Conservation (phyloP, 805 yeast species). For the Candida coquimbonensis region DNA sequence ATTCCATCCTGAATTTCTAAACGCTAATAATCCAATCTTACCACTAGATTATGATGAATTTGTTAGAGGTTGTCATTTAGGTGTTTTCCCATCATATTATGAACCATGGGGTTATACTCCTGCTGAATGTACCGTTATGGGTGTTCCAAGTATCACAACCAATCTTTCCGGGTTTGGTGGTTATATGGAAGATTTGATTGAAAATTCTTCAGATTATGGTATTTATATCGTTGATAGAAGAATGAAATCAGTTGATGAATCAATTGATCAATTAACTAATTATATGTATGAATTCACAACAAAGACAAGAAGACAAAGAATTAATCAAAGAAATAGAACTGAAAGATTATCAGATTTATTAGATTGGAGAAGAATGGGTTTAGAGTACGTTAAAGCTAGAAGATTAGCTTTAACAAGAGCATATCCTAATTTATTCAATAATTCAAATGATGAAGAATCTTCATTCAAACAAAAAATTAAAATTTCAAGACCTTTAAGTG, state of each 20-base stretch:
- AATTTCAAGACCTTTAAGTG: slow-evolving; percentile 85
- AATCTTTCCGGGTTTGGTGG: slow-evolving; percentile 96
- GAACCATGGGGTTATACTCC: slow-evolving; percentile 99
- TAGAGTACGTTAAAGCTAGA: slow-evolving; percentile 92
- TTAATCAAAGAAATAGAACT: slow-evolving; percentile 95
- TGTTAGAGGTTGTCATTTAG: slow-evolving; percentile 95
- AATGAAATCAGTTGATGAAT: slow-evolving; percentile 85
- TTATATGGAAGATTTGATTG: slow-evolving; percentile 96
- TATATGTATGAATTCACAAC: slow-evolving; percentile 84
- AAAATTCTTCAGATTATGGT: slow-evolving; percentile 91
- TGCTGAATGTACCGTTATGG: slow-evolving; percentile 99
- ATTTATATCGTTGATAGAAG: slow-evolving; percentile 95
- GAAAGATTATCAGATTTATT: slow-evolving; percentile 87
- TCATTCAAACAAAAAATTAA: slow-evolving; percentile 48
- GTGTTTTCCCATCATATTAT: slow-evolving; percentile 96
- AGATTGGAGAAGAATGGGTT: slow-evolving; percentile 98
- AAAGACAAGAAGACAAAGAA: slow-evolving; percentile 93
- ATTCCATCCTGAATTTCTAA: slow-evolving; percentile 96
- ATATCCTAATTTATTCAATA: slow-evolving; percentile 72
- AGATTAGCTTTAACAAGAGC: slow-evolving; percentile 89
- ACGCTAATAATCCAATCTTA: slow-evolving; percentile 88
- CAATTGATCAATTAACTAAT: slow-evolving; percentile 82
- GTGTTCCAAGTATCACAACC: slow-evolving; percentile 95
- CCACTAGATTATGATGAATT: slow-evolving; percentile 95
- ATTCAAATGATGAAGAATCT: slow-evolving; percentile 11